Percentiles rank a stretch among this genome's conserved stretches.
Conservation (phyloP, 2,329 filamentous ascomycete genomes). For the Colletotrichum costaricense region DNA sequence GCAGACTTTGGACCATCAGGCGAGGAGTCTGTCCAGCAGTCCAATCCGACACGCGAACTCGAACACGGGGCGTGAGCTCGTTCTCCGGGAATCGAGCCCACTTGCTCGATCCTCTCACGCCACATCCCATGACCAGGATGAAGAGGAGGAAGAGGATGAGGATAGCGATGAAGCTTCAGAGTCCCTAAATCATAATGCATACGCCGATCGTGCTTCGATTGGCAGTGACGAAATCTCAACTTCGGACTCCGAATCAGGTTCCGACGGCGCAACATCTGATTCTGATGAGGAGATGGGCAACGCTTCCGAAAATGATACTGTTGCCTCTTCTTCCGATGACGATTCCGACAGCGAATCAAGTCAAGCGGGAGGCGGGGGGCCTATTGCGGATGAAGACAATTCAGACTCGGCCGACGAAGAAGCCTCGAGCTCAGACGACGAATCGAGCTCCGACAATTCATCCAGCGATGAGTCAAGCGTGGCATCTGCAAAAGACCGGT, state of each 20-base stretch:
- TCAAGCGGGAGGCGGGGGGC: not conserved
- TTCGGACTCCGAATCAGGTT: constrained; percentile 46
- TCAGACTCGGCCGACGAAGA: not conserved
- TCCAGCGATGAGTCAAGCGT: constrained; percentile 22
- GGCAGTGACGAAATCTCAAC: constrained; percentile 31
- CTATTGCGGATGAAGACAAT: not conserved
- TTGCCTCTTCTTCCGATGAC: not conserved
- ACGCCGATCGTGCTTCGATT: constrained; percentile 27
- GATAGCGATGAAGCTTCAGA: not conserved
- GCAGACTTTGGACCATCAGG: constrained; percentile 44
- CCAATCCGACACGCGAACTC: constrained; percentile 8
- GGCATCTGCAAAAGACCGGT: not conserved
- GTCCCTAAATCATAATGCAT: constrained; percentile 9
- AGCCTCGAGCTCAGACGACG: constrained; percentile 14
- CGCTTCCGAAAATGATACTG: not conserved
- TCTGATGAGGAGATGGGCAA: constrained; percentile 1
- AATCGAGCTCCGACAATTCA: constrained; percentile 31
- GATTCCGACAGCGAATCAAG: not conserved
- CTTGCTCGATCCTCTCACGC: not conserved
- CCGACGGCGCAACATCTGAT: constrained; percentile 36
- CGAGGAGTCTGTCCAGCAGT: constrained; percentile 14
- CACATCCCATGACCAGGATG: not conserved
- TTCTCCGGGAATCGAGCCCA: not conserved
- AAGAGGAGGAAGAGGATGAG: constrained; percentile 1
- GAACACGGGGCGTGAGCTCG: constrained; percentile 4